Evolutionary conservation across 148 eudicot species (phyloP).

Genomic region (Arbutus unedo): DNA sequence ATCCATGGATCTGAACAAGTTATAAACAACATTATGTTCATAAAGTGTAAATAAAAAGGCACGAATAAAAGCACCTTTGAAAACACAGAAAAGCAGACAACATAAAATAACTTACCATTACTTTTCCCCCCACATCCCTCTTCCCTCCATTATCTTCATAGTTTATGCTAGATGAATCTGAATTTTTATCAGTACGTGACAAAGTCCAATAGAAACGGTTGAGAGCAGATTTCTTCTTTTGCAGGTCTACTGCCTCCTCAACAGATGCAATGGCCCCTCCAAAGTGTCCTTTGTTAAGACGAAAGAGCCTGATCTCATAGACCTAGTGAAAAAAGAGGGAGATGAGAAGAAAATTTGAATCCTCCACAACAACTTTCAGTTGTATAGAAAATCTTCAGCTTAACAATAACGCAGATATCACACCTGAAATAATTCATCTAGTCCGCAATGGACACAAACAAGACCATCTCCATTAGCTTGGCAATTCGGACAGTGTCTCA

Average conservation of each 20-base stretch:
- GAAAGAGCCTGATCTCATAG: constrained; percentile 95
- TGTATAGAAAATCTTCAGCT: constrained; percentile 4
- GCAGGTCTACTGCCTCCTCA: constrained; percentile 74
- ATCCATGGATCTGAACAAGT: not conserved
- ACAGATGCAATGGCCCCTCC: constrained; percentile 63
- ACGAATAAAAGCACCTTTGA: constrained; percentile 4
- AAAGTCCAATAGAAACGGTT: constrained; percentile 61
- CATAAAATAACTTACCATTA: constrained; percentile 44
- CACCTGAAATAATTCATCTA: constrained; percentile 87
- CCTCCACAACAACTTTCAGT: not conserved
- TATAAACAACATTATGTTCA: not conserved
- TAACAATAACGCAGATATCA: constrained; percentile 8
- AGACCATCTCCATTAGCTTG: constrained; percentile 60
- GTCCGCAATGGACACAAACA: constrained; percentile 80
- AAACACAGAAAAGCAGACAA: not conserved
- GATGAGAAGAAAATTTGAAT: not conserved
- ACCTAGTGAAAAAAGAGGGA: constrained; percentile 35
- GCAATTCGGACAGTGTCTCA: constrained; percentile 82
- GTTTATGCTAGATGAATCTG: constrained; percentile 34
- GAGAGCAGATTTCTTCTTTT: constrained; percentile 52
- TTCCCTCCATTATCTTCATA: constrained; percentile 48
- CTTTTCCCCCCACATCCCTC: constrained; percentile 69
- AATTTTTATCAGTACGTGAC: constrained; percentile 41
- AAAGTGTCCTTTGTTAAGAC: constrained; percentile 53
- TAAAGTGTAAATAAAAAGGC: not conserved